Conservation (phyloP, 805 yeast species). For the Schwanniomyces polymorphus region DNA sequence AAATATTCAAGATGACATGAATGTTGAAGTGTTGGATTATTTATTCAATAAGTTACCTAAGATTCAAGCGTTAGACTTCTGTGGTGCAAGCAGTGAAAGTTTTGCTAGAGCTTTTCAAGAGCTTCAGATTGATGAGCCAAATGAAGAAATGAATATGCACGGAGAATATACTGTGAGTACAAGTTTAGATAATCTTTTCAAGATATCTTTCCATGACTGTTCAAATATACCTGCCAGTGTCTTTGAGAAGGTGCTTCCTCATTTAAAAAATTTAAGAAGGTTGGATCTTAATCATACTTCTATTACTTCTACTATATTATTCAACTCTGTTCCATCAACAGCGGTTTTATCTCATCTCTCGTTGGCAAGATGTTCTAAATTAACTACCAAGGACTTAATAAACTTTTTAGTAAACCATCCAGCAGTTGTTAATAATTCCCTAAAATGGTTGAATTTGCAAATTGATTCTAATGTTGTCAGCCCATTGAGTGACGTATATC, state of each 20-base stretch:
- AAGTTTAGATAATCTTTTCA: slow-evolving; percentile 24
- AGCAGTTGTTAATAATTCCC: slow-evolving; percentile 45
- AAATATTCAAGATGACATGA: slow-evolving; percentile 80
- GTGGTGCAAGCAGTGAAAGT: slow-evolving; percentile 74
- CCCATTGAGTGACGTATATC: slow-evolving; percentile 53
- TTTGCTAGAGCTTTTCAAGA: slow-evolving; percentile 61
- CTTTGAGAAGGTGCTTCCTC: slow-evolving; percentile 58
- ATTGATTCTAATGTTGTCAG: slow-evolving; percentile 63
- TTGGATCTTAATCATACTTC: slow-evolving; percentile 83
- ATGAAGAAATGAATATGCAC: slow-evolving; percentile 6
- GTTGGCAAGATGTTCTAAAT: slow-evolving; percentile 51
- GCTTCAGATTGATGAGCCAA: slow-evolving; percentile 28
- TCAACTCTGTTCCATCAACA: slow-evolving; percentile 49
- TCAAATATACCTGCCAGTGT: slow-evolving; percentile 66
- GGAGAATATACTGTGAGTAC: background rate
- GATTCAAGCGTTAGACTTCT: slow-evolving; percentile 76
- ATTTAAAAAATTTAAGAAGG: slow-evolving; percentile 55
- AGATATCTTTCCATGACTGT: slow-evolving; percentile 84
- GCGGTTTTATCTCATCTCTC: slow-evolving; percentile 75
- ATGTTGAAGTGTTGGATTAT: slow-evolving; percentile 51
- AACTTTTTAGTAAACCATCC: slow-evolving; percentile 74
- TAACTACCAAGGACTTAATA: slow-evolving; percentile 71
- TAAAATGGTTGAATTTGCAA: slow-evolving; percentile 68
- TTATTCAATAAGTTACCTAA: slow-evolving; percentile 55
- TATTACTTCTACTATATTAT: slow-evolving; percentile 62